phyloP scores from a whole-genome alignment of 176 grass and related monocot genomes.

The Hordeum vulgare region DNA sequence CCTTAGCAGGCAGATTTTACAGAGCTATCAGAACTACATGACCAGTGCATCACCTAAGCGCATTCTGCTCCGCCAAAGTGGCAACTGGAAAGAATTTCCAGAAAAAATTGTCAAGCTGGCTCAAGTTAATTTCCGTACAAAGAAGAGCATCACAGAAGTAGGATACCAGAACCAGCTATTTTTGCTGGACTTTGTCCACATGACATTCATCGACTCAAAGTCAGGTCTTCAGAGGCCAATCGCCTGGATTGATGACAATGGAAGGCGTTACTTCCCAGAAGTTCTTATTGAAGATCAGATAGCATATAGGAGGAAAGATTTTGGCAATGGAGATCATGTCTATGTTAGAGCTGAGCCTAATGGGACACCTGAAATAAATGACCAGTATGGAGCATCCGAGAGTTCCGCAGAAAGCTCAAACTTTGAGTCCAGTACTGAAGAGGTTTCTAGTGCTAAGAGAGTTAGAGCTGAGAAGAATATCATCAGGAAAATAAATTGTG shows the following conservation, averaged over 20 bases:
- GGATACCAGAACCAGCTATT: conserved; percentile 34
- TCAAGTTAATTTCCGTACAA: conserved; percentile 53
- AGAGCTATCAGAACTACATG: conserved; percentile 74
- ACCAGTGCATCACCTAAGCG: conserved; percentile 52
- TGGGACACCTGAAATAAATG: conserved; percentile 29
- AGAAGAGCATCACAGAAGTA: conserved; percentile 73
- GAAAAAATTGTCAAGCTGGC: conserved; percentile 56
- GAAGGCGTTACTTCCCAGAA: conserved; percentile 69
- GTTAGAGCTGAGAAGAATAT: conserved; percentile 29
- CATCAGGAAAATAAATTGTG: neutral
- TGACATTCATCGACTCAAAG: conserved; percentile 54
- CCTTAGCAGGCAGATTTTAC: conserved; percentile 43
- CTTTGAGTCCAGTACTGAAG: conserved; percentile 52
- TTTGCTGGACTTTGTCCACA: conserved; percentile 83
- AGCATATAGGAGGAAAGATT: conserved; percentile 35
- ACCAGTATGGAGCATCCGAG: conserved; percentile 26
- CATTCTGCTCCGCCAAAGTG: conserved; percentile 60
- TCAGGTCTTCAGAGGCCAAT: conserved; percentile 62
- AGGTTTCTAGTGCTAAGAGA: conserved; percentile 45
- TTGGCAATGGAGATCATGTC: conserved; percentile 14
- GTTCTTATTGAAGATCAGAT: conserved; percentile 29
- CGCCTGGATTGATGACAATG: conserved; percentile 83
- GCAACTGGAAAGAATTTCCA: conserved; percentile 74
- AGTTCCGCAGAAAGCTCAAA: conserved; percentile 86
- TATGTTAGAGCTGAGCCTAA: conserved; percentile 37